Base-by-base conservation (phyloP, 345 rosid species). In the Salix caprea region DNA sequence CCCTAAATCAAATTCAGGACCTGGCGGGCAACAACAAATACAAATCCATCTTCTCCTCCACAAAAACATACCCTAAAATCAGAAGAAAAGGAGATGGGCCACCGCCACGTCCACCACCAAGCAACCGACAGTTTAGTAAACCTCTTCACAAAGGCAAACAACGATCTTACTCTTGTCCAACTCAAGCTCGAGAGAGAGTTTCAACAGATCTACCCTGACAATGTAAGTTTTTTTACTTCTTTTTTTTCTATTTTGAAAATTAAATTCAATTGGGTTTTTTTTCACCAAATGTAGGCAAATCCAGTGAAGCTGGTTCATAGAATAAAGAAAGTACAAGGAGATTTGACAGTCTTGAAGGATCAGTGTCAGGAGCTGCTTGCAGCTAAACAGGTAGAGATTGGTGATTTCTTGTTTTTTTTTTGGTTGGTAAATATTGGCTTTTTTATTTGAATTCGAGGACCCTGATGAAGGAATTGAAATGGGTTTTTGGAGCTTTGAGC, bases 321-420 rank as follows among this genome's bases (percentile, higher is more conserved):
- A 79, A 87, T 92, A 39, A 89, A 92, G 90, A 92, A 92, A 84
- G 54, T 92, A 5, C 92, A 87, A 80, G 97, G 89, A 26, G 97
- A 93, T n/a, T 76, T 93, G 24, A 74, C 87, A 7, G 54, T 56
- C 12, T 79, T 93, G 75, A 89, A 88, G 80, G 90, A 89, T 73
- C 96, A 93, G 73, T 95, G 97, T 84, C 90, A 87, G 7, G 90
- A 90, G 76, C 97, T 95, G 67, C 86, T 95, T 30, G 87, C 91
- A 0, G 97, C 97, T 69, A 95, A 95, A 74, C 97, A 94, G 97
- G 98, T 94, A 62, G 21, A 12, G 4, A 46, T 46, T 46, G 6
- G 21, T 75, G 30, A 48, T 68, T 73, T 60, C 39, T 36, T 36
- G 48, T 16, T 26, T 16, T 42, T 11, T 42, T 42, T 42, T 10